phyloP scores from a whole-genome alignment of 192 early-diverging fungal species.

The Backusella sp. region DNA sequence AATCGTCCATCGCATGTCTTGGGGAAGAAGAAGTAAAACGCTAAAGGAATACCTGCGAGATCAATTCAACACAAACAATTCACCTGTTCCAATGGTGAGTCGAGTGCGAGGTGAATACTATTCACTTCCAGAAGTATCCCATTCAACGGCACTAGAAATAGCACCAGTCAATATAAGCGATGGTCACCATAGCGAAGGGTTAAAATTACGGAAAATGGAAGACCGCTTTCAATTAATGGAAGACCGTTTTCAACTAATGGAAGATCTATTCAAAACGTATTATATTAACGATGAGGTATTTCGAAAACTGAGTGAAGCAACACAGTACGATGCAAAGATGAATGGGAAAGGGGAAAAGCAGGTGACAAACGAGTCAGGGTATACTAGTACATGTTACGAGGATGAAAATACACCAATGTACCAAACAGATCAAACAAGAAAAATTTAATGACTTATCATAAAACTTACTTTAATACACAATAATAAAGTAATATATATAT shows the following conservation, averaged over 20 bases:
- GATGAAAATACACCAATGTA: too few species aligned
- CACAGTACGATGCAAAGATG: not conserved
- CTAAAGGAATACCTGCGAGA: not conserved
- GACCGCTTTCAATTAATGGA: conserved; percentile 15
- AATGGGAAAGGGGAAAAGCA: too few species aligned
- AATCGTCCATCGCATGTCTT: conserved; percentile 19
- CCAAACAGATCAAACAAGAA: too few species aligned
- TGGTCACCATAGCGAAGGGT: not conserved
- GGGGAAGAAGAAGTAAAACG: not conserved
- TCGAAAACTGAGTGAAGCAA: not conserved
- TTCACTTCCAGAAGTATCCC: not conserved
- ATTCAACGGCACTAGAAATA: not conserved
- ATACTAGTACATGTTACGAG: too few species aligned
- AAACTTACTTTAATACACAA: too few species aligned
- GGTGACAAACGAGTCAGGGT: too few species aligned
- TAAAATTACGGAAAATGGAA: conserved; percentile 6
- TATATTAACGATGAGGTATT: conserved; percentile 21
- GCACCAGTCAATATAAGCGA: not conserved
- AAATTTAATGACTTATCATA: too few species aligned
- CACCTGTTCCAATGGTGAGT: conserved; percentile 9
- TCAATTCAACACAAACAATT: not conserved
- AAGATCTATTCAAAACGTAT: conserved; percentile 15
- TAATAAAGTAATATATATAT: too few species aligned
- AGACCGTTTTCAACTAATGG: conserved; percentile 11
- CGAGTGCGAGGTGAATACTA: not conserved